Conservation (phyloP, 2,329 filamentous ascomycete species). For the Amylocarpus encephaloides region DNA sequence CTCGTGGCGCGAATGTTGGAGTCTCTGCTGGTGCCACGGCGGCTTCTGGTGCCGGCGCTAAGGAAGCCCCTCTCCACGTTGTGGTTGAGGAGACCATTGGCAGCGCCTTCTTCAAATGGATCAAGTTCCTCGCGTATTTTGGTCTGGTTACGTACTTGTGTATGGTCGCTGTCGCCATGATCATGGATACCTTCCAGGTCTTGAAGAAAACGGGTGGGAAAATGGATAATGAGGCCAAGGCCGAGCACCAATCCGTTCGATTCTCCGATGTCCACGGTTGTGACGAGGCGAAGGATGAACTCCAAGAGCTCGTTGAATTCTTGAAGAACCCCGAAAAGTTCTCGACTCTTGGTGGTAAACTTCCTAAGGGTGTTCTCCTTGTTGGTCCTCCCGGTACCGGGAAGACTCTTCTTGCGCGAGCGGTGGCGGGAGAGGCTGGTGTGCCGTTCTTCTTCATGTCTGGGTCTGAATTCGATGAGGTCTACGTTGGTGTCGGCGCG, state of each 20-base stretch:
- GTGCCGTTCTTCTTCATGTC: slow-evolving; percentile 99
- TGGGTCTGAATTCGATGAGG: slow-evolving; percentile 95
- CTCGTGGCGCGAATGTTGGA: slow-evolving; percentile 58
- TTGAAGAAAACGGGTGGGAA: slow-evolving; percentile 72
- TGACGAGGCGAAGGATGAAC: slow-evolving; percentile 95
- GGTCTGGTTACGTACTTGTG: slow-evolving; percentile 72
- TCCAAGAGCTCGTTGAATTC: slow-evolving; percentile 95
- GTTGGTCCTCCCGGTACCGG: slow-evolving; percentile 95
- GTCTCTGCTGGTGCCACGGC: slow-evolving; percentile 40
- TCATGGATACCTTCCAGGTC: slow-evolving; percentile 74
- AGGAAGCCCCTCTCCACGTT: slow-evolving; percentile 85
- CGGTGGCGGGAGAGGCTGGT: slow-evolving; percentile 92
- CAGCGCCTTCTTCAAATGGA: slow-evolving; percentile 78
- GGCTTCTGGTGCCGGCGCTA: slow-evolving; percentile 59
- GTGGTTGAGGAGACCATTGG: slow-evolving; percentile 87
- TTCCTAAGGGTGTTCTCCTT: slow-evolving; percentile 92
- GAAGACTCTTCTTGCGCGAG: slow-evolving; percentile 91
- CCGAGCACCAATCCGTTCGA: slow-evolving; percentile 83
- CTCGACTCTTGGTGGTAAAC: slow-evolving; percentile 86
- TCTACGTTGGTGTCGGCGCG: slow-evolving; percentile 94
- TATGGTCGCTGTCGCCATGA: slow-evolving; percentile 70
- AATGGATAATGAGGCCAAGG: slow-evolving; percentile 74
- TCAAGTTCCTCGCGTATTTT: slow-evolving; percentile 79
- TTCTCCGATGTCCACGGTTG: slow-evolving; percentile 96
- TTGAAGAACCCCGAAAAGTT: slow-evolving; percentile 90